phyloP scores from a whole-genome alignment of 371 early-diverging fungal species.

The Neoconidiobolus thromboides region DNA sequence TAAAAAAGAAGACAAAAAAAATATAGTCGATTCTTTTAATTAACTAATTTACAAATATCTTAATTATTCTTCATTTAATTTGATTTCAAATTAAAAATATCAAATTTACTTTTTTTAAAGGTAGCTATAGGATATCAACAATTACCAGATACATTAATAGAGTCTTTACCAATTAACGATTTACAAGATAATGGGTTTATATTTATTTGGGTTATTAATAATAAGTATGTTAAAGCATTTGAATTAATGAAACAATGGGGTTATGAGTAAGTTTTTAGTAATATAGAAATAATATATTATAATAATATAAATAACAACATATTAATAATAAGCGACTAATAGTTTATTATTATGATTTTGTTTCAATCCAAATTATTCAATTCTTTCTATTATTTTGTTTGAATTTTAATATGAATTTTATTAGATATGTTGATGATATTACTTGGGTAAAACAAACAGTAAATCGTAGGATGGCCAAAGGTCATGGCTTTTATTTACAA shows the following conservation, averaged over 20 bases:
- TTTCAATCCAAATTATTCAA: no score
- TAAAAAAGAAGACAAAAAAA: no score
- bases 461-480: slow-evolving; percentile 86
- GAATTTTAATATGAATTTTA: no score
- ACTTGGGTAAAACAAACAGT: slow-evolving; percentile 93
- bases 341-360: background rate
- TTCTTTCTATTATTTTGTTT: no score
- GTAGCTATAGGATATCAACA: slow-evolving; percentile 87
- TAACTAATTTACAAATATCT: no score
- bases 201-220: slow-evolving; percentile 93
- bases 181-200: slow-evolving; percentile 74
- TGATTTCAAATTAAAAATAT: background rate
- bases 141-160: slow-evolving; percentile 77
- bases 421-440: slow-evolving; percentile 75
- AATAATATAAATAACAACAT: no score
- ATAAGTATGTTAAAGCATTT: slow-evolving; percentile 83
- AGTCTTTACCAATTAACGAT: slow-evolving; percentile 68
- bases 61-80: background rate
- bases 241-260: slow-evolving; percentile 88
- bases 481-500: slow-evolving; percentile 87
- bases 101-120: slow-evolving; percentile 10
- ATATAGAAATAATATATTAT: background rate
- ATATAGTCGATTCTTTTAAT: no score
- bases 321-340: no score
- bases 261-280: slow-evolving; percentile 32